Conservation (phyloP, 106 monocot genomes). For the Triglochin maritima region DNA sequence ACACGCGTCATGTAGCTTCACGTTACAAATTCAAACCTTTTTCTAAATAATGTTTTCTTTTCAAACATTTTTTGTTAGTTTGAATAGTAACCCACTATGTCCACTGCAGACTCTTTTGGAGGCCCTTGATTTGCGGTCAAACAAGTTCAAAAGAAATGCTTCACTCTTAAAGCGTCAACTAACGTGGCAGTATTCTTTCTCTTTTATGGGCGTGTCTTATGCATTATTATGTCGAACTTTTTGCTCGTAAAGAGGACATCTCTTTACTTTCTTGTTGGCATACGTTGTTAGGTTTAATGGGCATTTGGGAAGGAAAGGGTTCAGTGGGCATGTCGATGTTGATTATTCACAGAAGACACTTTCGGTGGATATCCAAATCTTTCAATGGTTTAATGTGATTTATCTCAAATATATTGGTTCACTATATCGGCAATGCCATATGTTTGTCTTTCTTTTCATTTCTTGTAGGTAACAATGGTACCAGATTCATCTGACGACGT, state of each 20-base stretch:
- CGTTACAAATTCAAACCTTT: too few relatives aligned
- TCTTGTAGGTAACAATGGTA: conserved; percentile 77
- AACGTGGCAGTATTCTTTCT: conserved; percentile 73
- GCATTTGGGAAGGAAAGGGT: conserved; percentile 87
- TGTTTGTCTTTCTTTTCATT: background rate
- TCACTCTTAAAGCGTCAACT: conserved; percentile 69
- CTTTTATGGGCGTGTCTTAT: background rate
- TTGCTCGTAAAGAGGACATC: background rate
- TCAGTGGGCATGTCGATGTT: conserved; percentile 73
- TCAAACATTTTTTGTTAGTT: too few relatives aligned
- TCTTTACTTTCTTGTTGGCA: background rate
- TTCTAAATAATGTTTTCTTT: too few relatives aligned
- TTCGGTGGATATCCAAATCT: conserved; percentile 58
- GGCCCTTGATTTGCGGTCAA: conserved; percentile 83
- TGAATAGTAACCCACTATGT: too few relatives aligned
- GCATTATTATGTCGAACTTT: background rate
- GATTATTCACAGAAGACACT: conserved; percentile 76
- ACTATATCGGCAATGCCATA: background rate
- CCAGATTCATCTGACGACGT: conserved; percentile 78
- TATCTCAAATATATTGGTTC: background rate
- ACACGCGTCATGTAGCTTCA: too few relatives aligned
- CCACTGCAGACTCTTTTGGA: conserved; percentile 48
- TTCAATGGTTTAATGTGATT: background rate
- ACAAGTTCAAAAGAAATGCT: conserved; percentile 82
- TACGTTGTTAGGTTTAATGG: conserved; percentile 65